phyloP scores from a whole-genome alignment of 108 stramenopile genomes.

The Cyclotella sp. region DNA sequence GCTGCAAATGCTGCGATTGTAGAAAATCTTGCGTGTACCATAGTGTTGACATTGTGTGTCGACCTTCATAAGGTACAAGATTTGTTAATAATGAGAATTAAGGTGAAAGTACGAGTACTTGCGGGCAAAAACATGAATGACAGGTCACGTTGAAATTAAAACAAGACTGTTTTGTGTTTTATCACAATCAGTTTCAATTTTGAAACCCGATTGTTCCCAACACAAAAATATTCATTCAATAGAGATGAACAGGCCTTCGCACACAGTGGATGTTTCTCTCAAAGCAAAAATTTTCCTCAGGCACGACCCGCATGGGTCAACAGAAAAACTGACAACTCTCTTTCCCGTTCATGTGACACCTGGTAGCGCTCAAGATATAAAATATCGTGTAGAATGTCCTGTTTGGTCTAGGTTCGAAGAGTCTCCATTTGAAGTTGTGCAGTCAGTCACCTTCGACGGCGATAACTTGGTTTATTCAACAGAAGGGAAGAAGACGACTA shows the following conservation, averaged over 20 bases:
- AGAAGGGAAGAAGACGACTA: background rate
- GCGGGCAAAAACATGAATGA: too few species aligned
- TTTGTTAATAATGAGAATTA: too few species aligned
- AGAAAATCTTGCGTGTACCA: too few species aligned
- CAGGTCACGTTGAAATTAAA: too few species aligned
- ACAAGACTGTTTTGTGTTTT: too few species aligned
- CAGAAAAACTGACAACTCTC: background rate
- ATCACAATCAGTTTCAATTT: too few species aligned
- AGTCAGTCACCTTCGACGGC: slow-evolving; percentile 1
- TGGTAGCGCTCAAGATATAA: background rate
- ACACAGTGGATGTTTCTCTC: background rate
- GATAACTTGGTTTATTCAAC: background rate
- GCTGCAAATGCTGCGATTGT: background rate
- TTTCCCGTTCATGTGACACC: background rate
- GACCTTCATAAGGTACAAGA: too few species aligned
- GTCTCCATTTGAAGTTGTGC: background rate
- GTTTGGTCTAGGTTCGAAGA: background rate
- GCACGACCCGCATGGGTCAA: background rate
- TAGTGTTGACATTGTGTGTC: too few species aligned
- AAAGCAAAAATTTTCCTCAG: background rate
- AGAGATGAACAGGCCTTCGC: background rate
- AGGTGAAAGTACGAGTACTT: too few species aligned
- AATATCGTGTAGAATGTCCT: background rate
- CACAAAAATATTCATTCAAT: too few species aligned
- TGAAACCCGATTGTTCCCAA: too few species aligned